phyloP scores from a whole-genome alignment of 352 stramenopile species.

The Pythium chondricola region DNA sequence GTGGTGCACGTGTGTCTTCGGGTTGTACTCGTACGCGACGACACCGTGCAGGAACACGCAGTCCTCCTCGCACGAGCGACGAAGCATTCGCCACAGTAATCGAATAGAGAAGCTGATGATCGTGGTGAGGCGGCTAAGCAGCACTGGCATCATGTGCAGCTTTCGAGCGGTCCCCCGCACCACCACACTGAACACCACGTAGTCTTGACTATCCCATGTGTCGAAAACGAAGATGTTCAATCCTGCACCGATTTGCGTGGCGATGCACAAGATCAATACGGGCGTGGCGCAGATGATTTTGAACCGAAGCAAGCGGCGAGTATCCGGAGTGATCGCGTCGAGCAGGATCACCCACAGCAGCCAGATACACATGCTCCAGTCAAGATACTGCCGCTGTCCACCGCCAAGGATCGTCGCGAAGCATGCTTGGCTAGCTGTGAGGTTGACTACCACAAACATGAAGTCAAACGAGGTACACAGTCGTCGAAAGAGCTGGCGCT shows the following conservation, averaged over 20 bases:
- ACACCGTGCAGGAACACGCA: slow-evolving; percentile 15
- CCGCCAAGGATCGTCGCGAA: slow-evolving; percentile 16
- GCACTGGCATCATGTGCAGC: slow-evolving; percentile 5
- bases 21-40: slow-evolving; percentile 25
- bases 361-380: slow-evolving; percentile 23
- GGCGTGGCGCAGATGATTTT: slow-evolving; percentile 13
- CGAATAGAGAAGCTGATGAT: slow-evolving; percentile 5
- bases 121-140: slow-evolving; percentile 3
- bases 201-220: not conserved
- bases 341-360: slow-evolving; percentile 28
- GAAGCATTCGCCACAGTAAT: slow-evolving; percentile 10
- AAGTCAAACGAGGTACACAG: slow-evolving; percentile 29
- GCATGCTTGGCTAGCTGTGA: slow-evolving; percentile 17
- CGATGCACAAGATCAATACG: slow-evolving; percentile 8
- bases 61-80: slow-evolving; percentile 19
- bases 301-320: slow-evolving; percentile 17
- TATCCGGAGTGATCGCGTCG: slow-evolving; percentile 22
- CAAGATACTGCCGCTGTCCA: slow-evolving; percentile 14
- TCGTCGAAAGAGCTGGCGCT: slow-evolving; percentile 15
- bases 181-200: not conserved
- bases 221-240: slow-evolving; percentile 19
- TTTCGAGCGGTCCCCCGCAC: not conserved
- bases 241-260: slow-evolving; percentile 16
- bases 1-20: too few species aligned
- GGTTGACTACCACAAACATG: slow-evolving; percentile 20